Conservation (phyloP, 1,139 yeast species). For the Citeromyces hawaiiensis region DNA sequence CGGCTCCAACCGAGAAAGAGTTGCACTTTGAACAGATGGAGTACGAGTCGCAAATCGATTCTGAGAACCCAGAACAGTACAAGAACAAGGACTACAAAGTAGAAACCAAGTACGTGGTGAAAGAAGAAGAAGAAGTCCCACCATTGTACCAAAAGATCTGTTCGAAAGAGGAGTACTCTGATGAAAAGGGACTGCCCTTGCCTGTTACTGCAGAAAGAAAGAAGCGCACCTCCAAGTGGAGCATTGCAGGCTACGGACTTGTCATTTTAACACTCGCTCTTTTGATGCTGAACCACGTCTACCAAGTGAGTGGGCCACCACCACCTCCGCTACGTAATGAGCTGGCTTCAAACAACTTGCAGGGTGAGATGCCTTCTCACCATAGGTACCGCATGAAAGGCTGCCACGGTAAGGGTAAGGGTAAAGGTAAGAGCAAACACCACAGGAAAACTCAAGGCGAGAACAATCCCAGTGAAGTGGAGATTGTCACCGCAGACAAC, state of each 20-base stretch:
- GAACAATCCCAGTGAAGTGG: not conserved
- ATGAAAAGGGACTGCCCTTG: slow-evolving; percentile 3
- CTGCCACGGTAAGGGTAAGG: not conserved
- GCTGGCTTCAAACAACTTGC: not conserved
- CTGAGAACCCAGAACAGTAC: slow-evolving; percentile 15
- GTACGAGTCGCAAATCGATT: slow-evolving; percentile 14
- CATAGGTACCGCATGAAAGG: not conserved
- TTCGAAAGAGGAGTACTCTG: not conserved
- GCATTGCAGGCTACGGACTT: not conserved
- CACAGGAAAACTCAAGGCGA: too few relatives aligned
- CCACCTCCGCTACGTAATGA: not conserved
- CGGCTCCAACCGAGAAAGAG: not conserved
- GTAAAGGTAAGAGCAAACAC: not conserved
- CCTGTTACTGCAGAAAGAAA: slow-evolving; percentile 4
- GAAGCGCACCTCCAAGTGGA: slow-evolving; percentile 1
- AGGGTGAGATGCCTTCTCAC: not conserved
- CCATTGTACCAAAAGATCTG: slow-evolving; percentile 1
- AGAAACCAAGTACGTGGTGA: slow-evolving; percentile 2
- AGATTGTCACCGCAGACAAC: not conserved
- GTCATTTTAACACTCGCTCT: slow-evolving; percentile 1
- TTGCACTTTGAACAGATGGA: slow-evolving; percentile 10
- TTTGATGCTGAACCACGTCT: not conserved
- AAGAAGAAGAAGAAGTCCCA: slow-evolving; percentile 1
- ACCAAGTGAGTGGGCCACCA: not conserved
- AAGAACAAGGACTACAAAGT: slow-evolving; percentile 14